Evolutionary conservation across 2,329 filamentous ascomycete genomes (phyloP).

Genomic region (Xylariaceae sp.): DNA sequence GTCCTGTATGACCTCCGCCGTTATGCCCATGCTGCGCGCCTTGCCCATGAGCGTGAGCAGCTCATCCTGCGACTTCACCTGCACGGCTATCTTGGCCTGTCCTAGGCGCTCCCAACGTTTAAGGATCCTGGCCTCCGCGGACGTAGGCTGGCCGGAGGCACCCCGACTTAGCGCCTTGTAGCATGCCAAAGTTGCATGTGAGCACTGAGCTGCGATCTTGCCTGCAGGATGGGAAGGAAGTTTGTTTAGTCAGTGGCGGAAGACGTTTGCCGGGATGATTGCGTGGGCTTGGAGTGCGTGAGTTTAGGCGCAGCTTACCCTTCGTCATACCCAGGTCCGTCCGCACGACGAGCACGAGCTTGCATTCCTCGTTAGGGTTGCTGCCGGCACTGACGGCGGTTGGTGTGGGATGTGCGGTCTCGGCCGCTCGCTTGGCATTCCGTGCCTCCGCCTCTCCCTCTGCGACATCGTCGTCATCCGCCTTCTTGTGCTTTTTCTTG

Average conservation of each 20-base stretch:
- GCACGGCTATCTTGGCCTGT: constrained; percentile 90
- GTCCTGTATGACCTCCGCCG: constrained; percentile 85
- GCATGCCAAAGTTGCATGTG: constrained; percentile 93
- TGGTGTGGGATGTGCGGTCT: constrained; percentile 12
- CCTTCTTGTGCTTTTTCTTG: constrained; percentile 30
- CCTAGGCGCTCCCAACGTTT: constrained; percentile 79
- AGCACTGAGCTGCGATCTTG: constrained; percentile 94
- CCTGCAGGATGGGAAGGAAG: constrained; percentile 46
- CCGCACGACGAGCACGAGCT: constrained; percentile 84
- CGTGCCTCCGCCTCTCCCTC: constrained; percentile 1
- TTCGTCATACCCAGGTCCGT: constrained; percentile 97
- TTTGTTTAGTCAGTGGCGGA: constrained; percentile 1
- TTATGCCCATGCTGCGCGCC: constrained; percentile 77
- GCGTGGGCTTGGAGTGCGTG: neutral
- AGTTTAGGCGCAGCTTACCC: constrained; percentile 49
- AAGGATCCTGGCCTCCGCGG: constrained; percentile 58
- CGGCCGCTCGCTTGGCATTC: constrained; percentile 11
- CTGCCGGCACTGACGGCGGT: constrained; percentile 31
- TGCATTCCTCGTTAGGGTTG: constrained; percentile 69
- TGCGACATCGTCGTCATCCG: constrained; percentile 19
- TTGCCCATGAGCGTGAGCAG: constrained; percentile 66
- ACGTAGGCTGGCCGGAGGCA: constrained; percentile 46
- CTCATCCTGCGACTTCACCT: constrained; percentile 82
- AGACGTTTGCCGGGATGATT: neutral
- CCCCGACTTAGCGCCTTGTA: constrained; percentile 72